Base-by-base conservation (phyloP, 768 basidiomycete species). In the Hygrophorus russula region DNA sequence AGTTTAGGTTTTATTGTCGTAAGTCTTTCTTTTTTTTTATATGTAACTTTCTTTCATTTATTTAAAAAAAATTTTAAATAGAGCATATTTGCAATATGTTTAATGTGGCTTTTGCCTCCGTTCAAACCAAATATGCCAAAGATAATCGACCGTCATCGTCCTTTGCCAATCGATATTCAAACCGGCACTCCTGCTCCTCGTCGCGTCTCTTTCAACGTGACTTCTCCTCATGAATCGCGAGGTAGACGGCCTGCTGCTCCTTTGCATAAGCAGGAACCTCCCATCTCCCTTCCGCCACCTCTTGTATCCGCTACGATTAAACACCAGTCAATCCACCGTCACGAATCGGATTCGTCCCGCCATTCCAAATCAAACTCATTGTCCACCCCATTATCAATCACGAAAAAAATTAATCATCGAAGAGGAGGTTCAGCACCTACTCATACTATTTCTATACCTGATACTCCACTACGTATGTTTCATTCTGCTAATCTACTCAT, bases 151-250 rank as follows among this genome's bases (percentile, higher is more conserved):
- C 30, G 20, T 43, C 33, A 17, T 2, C 24, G 24, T 14, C 29
- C n/a, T 19, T 14, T 31, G 11, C 11, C 32, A 13, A 28, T 28
- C 34, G 2, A 14, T 34, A 3, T 44, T 34, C 34, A 17, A 32
- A 1, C 10, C 15, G 12, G 9, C 15, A 2, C n/a, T 31, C 17
- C 13, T 34, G 14, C 29, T 24, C 3, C 18, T 17, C 33, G 42
- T 11, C 42, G 33, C 42, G 42, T 44, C 20, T 44, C 42, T 17
- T 44, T 44, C 34, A 28, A 44, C 17, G 9, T 44, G 17, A 28
- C 18, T 8, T 12, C 29, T 5, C 36, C 42, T 24, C 6, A 34
- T 5, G 20, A 13, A 18, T 14, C 31, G 9, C 31, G 42, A 12
- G 33, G 31, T 4, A 36, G 15, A 14, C 27, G 36, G 2, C 10